A percentile compares a stretch with the other conserved stretches of the same genome.
Evolutionary conservation across 2,329 filamentous ascomycete species (phyloP).

Genomic region (Alternaria triticina): DNA sequence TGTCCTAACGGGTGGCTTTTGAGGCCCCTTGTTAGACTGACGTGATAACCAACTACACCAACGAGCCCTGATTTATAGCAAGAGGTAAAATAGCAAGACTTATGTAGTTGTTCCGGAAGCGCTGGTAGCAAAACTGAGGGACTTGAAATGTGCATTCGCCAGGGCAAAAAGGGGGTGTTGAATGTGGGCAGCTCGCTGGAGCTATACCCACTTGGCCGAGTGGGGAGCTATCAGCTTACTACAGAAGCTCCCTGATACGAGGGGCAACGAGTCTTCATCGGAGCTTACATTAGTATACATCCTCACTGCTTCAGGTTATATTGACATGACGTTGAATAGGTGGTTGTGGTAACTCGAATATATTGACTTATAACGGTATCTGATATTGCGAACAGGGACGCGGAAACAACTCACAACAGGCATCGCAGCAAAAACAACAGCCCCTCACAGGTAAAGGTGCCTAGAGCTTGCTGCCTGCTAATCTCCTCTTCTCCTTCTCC

Average conservation of each 20-base stretch:
- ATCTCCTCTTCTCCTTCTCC: constrained; percentile 72
- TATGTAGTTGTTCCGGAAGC: background rate
- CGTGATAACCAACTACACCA: constrained; percentile 58
- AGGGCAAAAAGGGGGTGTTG: background rate
- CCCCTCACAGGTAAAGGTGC: background rate
- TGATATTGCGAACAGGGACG: background rate
- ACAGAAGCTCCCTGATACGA: background rate
- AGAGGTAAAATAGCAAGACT: fast-evolving
- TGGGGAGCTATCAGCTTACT: background rate
- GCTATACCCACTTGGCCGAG: background rate
- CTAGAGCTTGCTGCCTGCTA: constrained; percentile 71
- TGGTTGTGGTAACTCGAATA: background rate
- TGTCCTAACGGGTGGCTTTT: constrained; percentile 1
- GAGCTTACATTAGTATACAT: background rate
- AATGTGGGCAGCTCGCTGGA: background rate
- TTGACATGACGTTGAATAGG: background rate
- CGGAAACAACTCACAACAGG: background rate
- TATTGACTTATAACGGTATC: background rate
- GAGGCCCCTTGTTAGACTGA: constrained; percentile 51
- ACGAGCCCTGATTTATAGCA: constrained; percentile 26
- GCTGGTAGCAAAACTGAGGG: background rate
- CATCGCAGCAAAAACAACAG: background rate
- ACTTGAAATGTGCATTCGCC: background rate
- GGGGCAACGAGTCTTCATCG: background rate
- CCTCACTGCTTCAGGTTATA: background rate